These are phyloP conservation scores for Pyrenophora teres DNA, from an alignment of 2,329 filamentous ascomycete species.

Conservation along the genomic window DNA sequence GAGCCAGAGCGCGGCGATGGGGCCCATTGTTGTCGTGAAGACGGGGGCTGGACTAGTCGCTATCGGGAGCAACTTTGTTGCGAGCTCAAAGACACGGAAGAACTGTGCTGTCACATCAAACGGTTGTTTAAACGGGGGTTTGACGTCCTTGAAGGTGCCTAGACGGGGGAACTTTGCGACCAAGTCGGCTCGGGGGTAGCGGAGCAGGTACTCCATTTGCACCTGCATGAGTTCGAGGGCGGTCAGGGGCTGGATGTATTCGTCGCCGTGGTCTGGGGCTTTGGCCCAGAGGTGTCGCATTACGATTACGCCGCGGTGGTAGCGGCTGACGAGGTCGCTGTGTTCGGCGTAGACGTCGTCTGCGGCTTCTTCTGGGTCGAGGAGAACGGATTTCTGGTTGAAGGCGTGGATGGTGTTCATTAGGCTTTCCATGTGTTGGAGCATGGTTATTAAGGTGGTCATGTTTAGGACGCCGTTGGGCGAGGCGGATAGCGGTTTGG, in stretches of 20 bases:
- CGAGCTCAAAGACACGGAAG: constrained; percentile 23
- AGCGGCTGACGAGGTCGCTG: constrained; percentile 11
- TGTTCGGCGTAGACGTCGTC: constrained; percentile 16
- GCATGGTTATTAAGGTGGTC: constrained; percentile 14
- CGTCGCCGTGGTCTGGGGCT: background rate
- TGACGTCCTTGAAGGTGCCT: constrained; percentile 8
- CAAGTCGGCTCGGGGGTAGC: constrained; percentile 18
- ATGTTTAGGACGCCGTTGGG: constrained; percentile 13
- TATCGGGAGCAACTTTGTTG: constrained; percentile 15
- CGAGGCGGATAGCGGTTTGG: constrained; percentile 5
- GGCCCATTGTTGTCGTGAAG: constrained; percentile 32
- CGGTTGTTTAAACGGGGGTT: constrained; percentile 21
- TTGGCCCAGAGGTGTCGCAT: constrained; percentile 13
- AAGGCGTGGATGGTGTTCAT: constrained; percentile 36
- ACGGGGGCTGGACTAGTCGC: constrained; percentile 21
- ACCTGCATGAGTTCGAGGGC: constrained; percentile 18
- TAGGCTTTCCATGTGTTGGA: constrained; percentile 27
- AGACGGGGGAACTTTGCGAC: constrained; percentile 12
- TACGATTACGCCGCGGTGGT: constrained; percentile 6
- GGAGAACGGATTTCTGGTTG: constrained; percentile 22
- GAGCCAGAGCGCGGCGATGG: constrained; percentile 34
- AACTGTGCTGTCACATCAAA: constrained; percentile 23
- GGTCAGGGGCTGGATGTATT: constrained; percentile 6
- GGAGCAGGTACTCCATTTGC: constrained; percentile 21
- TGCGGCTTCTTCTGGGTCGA: constrained; percentile 13